Conservation (phyloP, 2,329 filamentous ascomycete genomes). For the Xylaria sp. region DNA sequence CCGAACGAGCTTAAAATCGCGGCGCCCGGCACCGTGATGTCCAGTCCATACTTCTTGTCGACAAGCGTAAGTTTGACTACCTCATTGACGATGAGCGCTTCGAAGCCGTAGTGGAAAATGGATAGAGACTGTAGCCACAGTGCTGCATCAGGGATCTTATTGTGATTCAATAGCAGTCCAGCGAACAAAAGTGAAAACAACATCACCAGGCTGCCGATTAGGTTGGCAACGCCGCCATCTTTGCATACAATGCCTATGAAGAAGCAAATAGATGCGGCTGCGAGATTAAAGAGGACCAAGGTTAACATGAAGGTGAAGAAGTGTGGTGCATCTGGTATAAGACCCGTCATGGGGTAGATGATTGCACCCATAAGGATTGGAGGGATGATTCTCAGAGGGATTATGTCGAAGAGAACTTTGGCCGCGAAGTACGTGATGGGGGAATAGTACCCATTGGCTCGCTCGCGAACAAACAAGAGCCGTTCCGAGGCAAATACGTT, state of each 20-base stretch:
- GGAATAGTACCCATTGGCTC: slow-evolving; percentile 96
- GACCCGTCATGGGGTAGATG: slow-evolving; percentile 96
- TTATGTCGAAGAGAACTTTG: slow-evolving; percentile 98
- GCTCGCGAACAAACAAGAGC: slow-evolving; percentile 88
- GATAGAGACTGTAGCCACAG: slow-evolving; percentile 92
- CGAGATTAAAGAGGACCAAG: slow-evolving; percentile 93
- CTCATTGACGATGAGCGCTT: slow-evolving; percentile 96
- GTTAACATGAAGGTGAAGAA: slow-evolving; percentile 94
- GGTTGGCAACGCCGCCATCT: slow-evolving; percentile 88
- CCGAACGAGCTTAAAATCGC: slow-evolving; percentile 95
- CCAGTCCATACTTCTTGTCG: slow-evolving; percentile 94
- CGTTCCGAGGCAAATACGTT: slow-evolving; percentile 94
- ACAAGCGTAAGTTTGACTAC: slow-evolving; percentile 88
- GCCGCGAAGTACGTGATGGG: slow-evolving; percentile 93
- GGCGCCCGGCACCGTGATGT: slow-evolving; percentile 94
- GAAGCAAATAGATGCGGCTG: slow-evolving; percentile 90
- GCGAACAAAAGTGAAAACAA: slow-evolving; percentile 95
- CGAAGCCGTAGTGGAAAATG: slow-evolving; percentile 98
- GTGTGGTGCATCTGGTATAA: slow-evolving; percentile 81
- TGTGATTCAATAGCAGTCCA: slow-evolving; percentile 91
- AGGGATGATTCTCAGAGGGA: slow-evolving; percentile 92
- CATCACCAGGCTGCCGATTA: slow-evolving; percentile 96
- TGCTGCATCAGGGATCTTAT: slow-evolving; percentile 86
- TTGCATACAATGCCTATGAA: slow-evolving; percentile 97
- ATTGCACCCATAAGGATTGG: slow-evolving; percentile 96